These are phyloP conservation scores for Hanseniaspora vineae DNA, from an alignment of 805 yeast species.

Conservation along the genomic window DNA sequence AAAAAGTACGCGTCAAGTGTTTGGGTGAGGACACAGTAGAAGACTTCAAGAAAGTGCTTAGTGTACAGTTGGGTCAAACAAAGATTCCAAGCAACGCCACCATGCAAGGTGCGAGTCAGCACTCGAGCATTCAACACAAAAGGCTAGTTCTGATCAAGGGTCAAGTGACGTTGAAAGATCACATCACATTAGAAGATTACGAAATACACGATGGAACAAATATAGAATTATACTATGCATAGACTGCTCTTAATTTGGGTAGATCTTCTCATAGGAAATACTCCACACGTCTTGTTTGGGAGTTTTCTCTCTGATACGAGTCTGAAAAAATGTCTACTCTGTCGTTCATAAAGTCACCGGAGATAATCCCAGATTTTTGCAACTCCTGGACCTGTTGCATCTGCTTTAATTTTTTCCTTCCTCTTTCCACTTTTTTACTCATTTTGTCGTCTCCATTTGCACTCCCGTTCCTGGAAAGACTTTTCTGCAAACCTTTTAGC, in stretches of 20 bases:
- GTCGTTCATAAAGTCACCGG: constrained; percentile 5
- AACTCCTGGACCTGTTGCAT: neutral
- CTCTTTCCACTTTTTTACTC: neutral
- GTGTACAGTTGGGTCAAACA: constrained; percentile 66
- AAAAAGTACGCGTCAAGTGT: constrained; percentile 80
- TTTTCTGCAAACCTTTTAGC: neutral
- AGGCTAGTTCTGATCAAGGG: constrained; percentile 69
- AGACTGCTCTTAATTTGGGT: too few relatives aligned
- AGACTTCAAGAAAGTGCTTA: constrained; percentile 75
- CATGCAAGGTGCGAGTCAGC: neutral
- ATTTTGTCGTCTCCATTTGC: constrained; percentile 2
- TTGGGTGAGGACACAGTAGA: constrained; percentile 75
- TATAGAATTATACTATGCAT: constrained; percentile 70
- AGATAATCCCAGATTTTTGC: neutral
- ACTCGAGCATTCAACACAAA: constrained; percentile 33
- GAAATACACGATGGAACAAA: constrained; percentile 85
- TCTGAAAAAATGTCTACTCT: constrained; percentile 22
- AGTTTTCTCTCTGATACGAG: constrained; percentile 22
- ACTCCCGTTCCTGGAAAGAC: neutral
- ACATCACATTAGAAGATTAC: constrained; percentile 84
- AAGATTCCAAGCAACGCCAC: neutral
- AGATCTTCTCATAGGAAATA: constrained; percentile 24
- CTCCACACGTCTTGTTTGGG: constrained; percentile 21
- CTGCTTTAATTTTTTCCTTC: neutral
- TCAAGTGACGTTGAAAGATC: constrained; percentile 72